Conservation (phyloP, 75 land plant genomes). For the Picea sitchensis region DNA sequence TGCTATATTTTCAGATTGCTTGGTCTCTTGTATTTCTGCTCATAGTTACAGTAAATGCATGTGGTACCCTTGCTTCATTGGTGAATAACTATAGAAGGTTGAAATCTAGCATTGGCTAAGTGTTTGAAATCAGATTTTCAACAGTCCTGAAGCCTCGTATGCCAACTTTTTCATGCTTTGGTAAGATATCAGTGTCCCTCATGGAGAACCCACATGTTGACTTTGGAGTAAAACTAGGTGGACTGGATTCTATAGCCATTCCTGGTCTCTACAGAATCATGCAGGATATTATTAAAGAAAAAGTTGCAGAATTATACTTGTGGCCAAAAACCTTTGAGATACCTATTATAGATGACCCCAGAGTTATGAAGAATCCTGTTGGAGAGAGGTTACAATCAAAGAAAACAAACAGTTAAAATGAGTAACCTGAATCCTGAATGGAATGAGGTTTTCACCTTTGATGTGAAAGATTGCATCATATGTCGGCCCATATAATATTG, state of each 20-base stretch:
- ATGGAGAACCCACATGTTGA: slow-evolving; percentile 91
- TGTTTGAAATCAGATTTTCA: too few species aligned
- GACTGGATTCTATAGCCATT: slow-evolving; percentile 92
- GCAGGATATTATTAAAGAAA: slow-evolving; percentile 35
- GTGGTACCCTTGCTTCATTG: too few species aligned
- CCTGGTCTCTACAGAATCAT: slow-evolving; percentile 81
- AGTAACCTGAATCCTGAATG: slow-evolving; percentile 84
- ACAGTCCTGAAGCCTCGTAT: slow-evolving; percentile 58
- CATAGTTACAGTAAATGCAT: too few species aligned
- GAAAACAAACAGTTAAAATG: slow-evolving; percentile 76
- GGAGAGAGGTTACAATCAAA: slow-evolving; percentile 52
- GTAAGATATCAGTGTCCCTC: slow-evolving; percentile 48
- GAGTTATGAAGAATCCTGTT: slow-evolving; percentile 76
- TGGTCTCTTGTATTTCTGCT: too few species aligned
- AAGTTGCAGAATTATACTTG: too few species aligned
- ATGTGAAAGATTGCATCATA: slow-evolving; percentile 53
- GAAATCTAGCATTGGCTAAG: too few species aligned
- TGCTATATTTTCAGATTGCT: too few species aligned
- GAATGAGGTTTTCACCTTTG: slow-evolving; percentile 83
- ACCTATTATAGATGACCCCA: not conserved
- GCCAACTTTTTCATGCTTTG: slow-evolving; percentile 77
- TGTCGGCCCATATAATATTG: too few species aligned
- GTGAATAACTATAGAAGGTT: too few species aligned
- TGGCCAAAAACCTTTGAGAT: too few species aligned
- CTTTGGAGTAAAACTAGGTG: slow-evolving; percentile 84